Evolutionary conservation across 2,329 filamentous ascomycete species (phyloP).

Genomic region (Cladosporium sp.): DNA sequence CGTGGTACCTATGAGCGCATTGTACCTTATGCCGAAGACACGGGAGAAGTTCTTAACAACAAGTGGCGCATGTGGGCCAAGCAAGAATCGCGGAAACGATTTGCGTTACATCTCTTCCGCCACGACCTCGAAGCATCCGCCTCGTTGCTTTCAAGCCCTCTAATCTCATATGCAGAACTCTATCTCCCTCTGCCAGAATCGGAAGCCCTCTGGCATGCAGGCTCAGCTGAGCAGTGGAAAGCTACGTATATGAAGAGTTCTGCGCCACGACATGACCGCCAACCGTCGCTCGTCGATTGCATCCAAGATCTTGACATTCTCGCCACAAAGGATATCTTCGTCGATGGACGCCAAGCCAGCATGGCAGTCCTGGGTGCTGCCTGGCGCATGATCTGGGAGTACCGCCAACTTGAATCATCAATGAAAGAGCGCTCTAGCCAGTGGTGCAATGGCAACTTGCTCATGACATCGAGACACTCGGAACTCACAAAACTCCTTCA

Average conservation of each 20-base stretch:
- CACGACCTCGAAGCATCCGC: constrained; percentile 65
- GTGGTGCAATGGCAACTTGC: constrained; percentile 33
- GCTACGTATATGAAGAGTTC: constrained; percentile 46
- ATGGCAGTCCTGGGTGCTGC: constrained; percentile 61
- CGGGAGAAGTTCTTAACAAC: constrained; percentile 52
- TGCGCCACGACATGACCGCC: constrained; percentile 34
- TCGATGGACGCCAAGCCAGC: constrained; percentile 55
- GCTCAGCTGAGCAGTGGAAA: constrained; percentile 62
- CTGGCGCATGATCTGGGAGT: constrained; percentile 63
- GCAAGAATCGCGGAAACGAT: constrained; percentile 63
- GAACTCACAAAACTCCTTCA: constrained; percentile 58
- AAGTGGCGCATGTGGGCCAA: constrained; percentile 65
- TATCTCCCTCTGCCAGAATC: constrained; percentile 60
- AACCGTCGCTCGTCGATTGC: constrained; percentile 52
- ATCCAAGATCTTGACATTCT: constrained; percentile 54
- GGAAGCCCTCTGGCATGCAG: constrained; percentile 61
- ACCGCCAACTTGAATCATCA: constrained; percentile 55
- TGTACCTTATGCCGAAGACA: constrained; percentile 49
- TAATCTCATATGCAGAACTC: constrained; percentile 65
- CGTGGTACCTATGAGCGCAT: constrained; percentile 41
- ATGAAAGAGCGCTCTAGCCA: constrained; percentile 46
- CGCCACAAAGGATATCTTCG: constrained; percentile 42
- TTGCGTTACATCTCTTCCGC: constrained; percentile 61
- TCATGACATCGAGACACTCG: constrained; percentile 52
- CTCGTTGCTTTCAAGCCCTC: constrained; percentile 58